Conservation (phyloP, 1,284 basidiomycete species). For the Marasmius fiardii region DNA sequence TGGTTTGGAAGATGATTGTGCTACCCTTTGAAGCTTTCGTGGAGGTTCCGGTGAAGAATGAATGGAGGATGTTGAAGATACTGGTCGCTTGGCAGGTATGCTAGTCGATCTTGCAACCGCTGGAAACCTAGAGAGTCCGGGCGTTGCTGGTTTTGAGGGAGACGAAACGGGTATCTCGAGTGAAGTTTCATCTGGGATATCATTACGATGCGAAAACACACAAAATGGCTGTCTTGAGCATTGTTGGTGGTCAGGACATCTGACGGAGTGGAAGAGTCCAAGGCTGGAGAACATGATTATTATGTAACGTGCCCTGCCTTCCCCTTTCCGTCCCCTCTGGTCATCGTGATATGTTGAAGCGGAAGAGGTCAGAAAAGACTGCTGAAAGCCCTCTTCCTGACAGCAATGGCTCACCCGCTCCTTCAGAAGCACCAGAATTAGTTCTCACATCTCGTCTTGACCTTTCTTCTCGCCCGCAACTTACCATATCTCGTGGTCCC, state of each 20-base stretch:
- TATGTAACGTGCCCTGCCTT: not conserved
- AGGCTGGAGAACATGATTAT: not conserved
- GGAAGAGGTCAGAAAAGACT: constrained; percentile 1
- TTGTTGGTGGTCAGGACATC: constrained; percentile 1
- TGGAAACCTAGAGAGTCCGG: constrained; percentile 8
- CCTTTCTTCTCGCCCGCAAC: constrained; percentile 60
- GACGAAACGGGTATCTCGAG: not conserved
- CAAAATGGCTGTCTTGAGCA: constrained; percentile 1
- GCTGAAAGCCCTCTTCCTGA: not conserved
- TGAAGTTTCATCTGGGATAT: not conserved
- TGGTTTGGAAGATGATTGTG: constrained; percentile 35
- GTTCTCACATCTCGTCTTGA: constrained; percentile 62
- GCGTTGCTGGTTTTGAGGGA: constrained; percentile 9
- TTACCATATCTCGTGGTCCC: constrained; percentile 70
- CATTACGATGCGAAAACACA: not conserved
- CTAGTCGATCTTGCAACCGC: constrained; percentile 4
- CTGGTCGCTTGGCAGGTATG: constrained; percentile 36
- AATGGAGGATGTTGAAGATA: constrained; percentile 20
- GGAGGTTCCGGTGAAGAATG: constrained; percentile 44
- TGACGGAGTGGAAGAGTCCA: not conserved
- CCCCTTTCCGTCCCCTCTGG: not conserved
- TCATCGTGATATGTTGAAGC: not conserved
- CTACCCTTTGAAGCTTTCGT: constrained; percentile 56
- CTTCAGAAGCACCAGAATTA: constrained; percentile 27
- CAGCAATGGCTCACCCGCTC: not conserved